These are phyloP conservation scores for Trametes punicea DNA, from an alignment of 768 basidiomycete species.

Conservation along the genomic window DNA sequence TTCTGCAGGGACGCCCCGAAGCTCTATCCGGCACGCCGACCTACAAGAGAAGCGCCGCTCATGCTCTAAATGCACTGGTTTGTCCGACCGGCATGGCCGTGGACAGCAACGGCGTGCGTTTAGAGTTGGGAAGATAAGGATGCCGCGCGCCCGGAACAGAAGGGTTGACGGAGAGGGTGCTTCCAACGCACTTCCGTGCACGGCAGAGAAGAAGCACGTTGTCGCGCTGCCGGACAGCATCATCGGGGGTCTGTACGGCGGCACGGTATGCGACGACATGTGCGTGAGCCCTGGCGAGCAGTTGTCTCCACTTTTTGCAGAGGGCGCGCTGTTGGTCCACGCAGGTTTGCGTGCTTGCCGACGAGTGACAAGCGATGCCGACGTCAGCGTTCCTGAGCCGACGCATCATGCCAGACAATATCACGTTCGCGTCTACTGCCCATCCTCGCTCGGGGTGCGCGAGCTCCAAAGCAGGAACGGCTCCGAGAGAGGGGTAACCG, in stretches of 20 bases:
- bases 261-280: neutral
- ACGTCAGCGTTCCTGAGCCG: neutral
- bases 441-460: neutral
- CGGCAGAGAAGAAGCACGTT: neutral
- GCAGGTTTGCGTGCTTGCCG: neutral
- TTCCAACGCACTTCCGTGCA: neutral
- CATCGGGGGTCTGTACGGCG: neutral
- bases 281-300: neutral
- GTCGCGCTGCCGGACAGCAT: neutral
- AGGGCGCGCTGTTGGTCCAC: neutral
- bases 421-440: neutral
- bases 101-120: neutral
- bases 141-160: neutral
- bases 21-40: neutral
- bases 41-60: neutral
- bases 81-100: neutral
- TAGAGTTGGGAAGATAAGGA: neutral
- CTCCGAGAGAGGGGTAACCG: slow-evolving; percentile 4
- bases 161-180: neutral
- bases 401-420: neutral
- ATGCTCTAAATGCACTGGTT: neutral
- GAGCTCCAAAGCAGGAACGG: neutral
- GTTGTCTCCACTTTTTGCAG: neutral
- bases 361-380: slow-evolving; percentile 4
- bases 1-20: neutral